Conservation (phyloP, 768 basidiomycete genomes). For the Lentinus brumalis region DNA sequence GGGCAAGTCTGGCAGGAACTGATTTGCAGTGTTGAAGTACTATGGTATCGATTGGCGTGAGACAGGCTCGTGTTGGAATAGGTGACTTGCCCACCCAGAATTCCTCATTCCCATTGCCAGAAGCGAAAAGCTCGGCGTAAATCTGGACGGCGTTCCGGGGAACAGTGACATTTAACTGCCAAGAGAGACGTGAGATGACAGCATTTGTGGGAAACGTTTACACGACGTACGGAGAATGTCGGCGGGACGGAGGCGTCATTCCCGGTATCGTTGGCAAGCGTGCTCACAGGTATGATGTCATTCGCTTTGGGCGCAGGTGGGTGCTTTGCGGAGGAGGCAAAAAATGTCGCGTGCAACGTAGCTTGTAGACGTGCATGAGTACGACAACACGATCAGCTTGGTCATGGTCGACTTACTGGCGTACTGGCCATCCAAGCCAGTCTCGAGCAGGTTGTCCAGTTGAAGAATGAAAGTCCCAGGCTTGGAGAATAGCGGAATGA, state of each 20-base stretch:
- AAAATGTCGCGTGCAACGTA: conserved; percentile 71
- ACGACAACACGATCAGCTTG: not conserved
- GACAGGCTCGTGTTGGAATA: not conserved
- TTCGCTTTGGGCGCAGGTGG: conserved; percentile 64
- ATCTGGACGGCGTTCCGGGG: conserved; percentile 69
- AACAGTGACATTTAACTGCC: conserved; percentile 65
- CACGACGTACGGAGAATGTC: conserved; percentile 58
- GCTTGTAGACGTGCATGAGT: conserved; percentile 41
- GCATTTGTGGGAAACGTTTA: too few species aligned
- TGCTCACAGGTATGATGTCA: conserved; percentile 70
- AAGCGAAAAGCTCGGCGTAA: conserved; percentile 73
- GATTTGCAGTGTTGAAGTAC: conserved; percentile 70
- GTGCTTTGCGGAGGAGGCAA: conserved; percentile 54
- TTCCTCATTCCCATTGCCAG: conserved; percentile 65
- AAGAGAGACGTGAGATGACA: not conserved
- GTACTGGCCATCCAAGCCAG: conserved; percentile 65
- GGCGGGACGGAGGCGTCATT: conserved; percentile 78
- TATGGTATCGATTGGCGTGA: too few species aligned
- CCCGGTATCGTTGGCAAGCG: conserved; percentile 61
- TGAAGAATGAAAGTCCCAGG: conserved; percentile 72
- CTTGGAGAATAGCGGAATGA: conserved; percentile 67
- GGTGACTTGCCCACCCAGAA: conserved; percentile 62
- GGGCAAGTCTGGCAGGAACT: conserved; percentile 59
- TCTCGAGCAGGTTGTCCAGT: conserved; percentile 66
- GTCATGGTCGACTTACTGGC: conserved; percentile 46